These are phyloP conservation scores for Lactuca saligna DNA, from an alignment of 129 eudicot species.

Conservation along the genomic window DNA sequence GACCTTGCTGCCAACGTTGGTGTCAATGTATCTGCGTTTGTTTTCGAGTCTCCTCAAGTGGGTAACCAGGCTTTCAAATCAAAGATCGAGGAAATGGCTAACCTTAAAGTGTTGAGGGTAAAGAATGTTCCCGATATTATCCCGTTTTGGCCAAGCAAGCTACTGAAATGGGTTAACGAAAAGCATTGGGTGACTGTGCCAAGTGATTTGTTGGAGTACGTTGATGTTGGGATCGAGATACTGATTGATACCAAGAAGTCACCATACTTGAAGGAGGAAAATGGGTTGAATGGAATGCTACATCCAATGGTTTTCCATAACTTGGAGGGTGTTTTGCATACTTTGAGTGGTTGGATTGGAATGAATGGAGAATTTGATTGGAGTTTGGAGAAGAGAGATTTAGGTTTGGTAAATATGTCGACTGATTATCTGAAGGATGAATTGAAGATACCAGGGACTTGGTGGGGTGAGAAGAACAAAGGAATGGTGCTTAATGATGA, in stretches of 20 bases:
- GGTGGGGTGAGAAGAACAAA: conserved; percentile 35
- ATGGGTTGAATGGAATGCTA: not conserved
- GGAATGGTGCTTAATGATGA: conserved; percentile 23
- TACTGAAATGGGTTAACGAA: conserved; percentile 9
- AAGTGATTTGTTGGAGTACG: conserved; percentile 16
- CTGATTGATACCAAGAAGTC: conserved; percentile 22
- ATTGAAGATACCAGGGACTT: conserved; percentile 12
- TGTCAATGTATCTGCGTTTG: conserved; percentile 23
- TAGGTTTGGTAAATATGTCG: conserved; percentile 26
- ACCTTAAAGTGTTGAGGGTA: conserved; percentile 30
- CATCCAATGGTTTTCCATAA: not conserved
- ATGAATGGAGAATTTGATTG: conserved; percentile 24
- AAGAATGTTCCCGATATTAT: conserved; percentile 20
- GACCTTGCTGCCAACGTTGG: conserved; percentile 25
- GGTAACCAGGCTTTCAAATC: conserved; percentile 28
- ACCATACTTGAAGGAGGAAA: conserved; percentile 21
- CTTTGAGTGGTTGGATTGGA: conserved; percentile 31
- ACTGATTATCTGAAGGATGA: conserved; percentile 19
- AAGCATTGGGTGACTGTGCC: conserved; percentile 7
- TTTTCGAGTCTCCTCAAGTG: conserved; percentile 21
- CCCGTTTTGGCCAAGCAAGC: conserved; percentile 36
- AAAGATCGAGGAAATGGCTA: conserved; percentile 20
- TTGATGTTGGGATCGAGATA: conserved; percentile 33
- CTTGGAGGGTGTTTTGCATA: conserved; percentile 38
- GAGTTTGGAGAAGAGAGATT: conserved; percentile 15